Conservation (phyloP, 1,139 yeast genomes). For the Hemisphaericaspora xylofermentans region DNA sequence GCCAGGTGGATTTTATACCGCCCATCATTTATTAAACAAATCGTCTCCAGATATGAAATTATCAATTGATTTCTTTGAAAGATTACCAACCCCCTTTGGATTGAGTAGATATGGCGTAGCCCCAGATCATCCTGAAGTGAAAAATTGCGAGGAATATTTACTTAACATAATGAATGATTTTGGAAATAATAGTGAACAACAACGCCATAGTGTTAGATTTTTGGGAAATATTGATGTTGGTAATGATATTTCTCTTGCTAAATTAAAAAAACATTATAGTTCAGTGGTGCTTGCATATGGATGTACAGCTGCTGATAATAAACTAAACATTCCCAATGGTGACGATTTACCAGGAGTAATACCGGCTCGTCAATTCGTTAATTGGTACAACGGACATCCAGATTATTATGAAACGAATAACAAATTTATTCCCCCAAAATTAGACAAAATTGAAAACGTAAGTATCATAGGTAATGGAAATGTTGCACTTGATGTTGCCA, state of each 20-base stretch:
- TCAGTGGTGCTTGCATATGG: constrained; percentile 83
- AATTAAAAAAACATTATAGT: constrained; percentile 59
- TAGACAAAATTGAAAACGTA: constrained; percentile 62
- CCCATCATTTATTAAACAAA: constrained; percentile 66
- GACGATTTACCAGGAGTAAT: constrained; percentile 62
- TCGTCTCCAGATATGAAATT: constrained; percentile 26
- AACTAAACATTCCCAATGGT: constrained; percentile 56
- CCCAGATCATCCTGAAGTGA: constrained; percentile 98
- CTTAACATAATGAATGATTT: constrained; percentile 52
- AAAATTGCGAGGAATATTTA: constrained; percentile 82
- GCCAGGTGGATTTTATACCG: constrained; percentile 94
- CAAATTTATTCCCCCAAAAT: constrained; percentile 43
- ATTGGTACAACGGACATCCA: constrained; percentile 95
- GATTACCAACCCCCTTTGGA: constrained; percentile 88
- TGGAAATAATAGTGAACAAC: constrained; percentile 4
- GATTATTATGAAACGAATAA: constrained; percentile 36
- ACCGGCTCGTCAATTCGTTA: constrained; percentile 86
- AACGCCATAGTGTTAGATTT: constrained; percentile 51
- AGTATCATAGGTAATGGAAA: constrained; percentile 95
- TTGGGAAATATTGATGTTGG: constrained; percentile 76
- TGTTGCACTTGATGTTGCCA: constrained; percentile 91
- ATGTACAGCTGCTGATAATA: constrained; percentile 59
- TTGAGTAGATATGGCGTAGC: constrained; percentile 95
- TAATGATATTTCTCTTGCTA: constrained; percentile 48
- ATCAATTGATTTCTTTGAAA: constrained; percentile 69